Evolutionary conservation across 164 flowering plant genomes (phyloP).

Genomic region (Saururus chinensis): DNA sequence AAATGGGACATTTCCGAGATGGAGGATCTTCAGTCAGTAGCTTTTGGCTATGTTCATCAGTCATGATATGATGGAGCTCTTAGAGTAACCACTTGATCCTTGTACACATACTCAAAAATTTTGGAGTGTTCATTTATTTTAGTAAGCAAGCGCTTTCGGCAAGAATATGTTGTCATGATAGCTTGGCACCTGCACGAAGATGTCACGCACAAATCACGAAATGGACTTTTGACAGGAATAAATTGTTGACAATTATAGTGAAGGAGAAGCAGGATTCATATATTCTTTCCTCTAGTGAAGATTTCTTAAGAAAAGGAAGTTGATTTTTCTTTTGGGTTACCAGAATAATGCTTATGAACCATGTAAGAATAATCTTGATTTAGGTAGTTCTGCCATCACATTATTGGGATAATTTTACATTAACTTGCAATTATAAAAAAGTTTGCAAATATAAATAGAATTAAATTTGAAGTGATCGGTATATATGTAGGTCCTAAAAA

Average conservation of each 20-base stretch:
- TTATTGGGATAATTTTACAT: no score
- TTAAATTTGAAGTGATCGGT: no score
- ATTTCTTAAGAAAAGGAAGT: neutral
- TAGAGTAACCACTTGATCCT: neutral
- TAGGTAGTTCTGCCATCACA: no score
- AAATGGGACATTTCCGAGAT: constrained; percentile 51
- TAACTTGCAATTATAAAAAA: no score
- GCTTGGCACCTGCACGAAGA: no score
- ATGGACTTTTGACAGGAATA: constrained; percentile 19
- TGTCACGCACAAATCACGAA: no score
- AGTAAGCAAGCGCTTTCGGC: constrained; percentile 13
- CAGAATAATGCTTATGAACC: no score
- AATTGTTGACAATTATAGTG: neutral
- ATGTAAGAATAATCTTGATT: no score
- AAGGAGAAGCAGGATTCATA: no score
- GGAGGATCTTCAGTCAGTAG: constrained; percentile 57
- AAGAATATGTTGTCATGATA: constrained; percentile 14
- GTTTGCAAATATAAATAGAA: no score
- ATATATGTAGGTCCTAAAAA: no score
- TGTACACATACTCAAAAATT: constrained; percentile 15
- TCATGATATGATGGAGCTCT: constrained; percentile 12
- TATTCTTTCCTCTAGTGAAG: neutral
- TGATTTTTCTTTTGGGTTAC: no score
- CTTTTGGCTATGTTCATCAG: constrained; percentile 45
- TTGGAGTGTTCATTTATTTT: constrained; percentile 15